Evolutionary conservation across 2,329 filamentous ascomycete species (phyloP).

Genomic region (Juglanconis sp.): DNA sequence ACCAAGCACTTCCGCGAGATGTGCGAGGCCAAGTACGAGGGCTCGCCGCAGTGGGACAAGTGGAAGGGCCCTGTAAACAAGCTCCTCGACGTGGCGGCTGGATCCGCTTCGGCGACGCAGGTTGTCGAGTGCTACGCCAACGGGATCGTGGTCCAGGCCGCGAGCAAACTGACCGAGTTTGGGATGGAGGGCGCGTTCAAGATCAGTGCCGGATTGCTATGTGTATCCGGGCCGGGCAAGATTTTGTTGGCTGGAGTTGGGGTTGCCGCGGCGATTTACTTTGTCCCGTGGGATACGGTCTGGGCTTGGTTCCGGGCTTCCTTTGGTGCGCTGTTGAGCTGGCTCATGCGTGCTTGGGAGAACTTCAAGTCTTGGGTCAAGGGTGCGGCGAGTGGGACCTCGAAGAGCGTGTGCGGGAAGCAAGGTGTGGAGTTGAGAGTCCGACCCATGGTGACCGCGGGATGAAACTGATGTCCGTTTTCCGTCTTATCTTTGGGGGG

Average conservation of each 20-base stretch:
- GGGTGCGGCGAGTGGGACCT: neutral
- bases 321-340: slow-evolving; percentile 9
- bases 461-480: neutral
- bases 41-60: slow-evolving; percentile 14
- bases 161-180: slow-evolving; percentile 8
- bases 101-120: slow-evolving; percentile 8
- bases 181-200: slow-evolving; percentile 13
- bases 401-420: slow-evolving; percentile 1
- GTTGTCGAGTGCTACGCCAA: slow-evolving; percentile 18
- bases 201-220: slow-evolving; percentile 13
- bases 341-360: slow-evolving; percentile 15
- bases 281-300: slow-evolving; percentile 16
- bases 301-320: slow-evolving; percentile 16
- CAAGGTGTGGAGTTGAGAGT: slow-evolving; percentile 2
- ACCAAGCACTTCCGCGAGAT: slow-evolving; percentile 15
- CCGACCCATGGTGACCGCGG: neutral
- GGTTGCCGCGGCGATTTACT: slow-evolving; percentile 13
- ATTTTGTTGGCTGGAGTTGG: slow-evolving; percentile 13
- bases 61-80: slow-evolving; percentile 18
- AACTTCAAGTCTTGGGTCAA: slow-evolving; percentile 16
- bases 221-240: slow-evolving; percentile 14
- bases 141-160: slow-evolving; percentile 17
- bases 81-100: slow-evolving; percentile 17
- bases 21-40: slow-evolving; percentile 18
- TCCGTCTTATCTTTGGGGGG: too few species aligned